phyloP scores from a whole-genome alignment of 345 rosid species.

The Aquilaria yunnanensis region DNA sequence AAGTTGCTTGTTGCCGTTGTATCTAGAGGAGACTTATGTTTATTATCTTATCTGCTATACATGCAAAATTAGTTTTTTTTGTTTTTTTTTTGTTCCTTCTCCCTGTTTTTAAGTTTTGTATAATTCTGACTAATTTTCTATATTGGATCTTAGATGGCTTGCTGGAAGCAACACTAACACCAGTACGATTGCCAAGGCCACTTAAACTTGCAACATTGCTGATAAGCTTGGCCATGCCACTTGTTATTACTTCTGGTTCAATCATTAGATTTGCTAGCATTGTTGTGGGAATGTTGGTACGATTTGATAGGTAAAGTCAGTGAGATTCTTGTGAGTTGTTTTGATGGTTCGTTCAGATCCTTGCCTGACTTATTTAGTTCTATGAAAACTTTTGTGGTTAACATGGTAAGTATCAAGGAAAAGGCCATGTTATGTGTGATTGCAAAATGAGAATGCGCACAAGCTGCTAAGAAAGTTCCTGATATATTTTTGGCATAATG shows the following conservation, averaged over 20 bases:
- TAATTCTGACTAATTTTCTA: constrained; percentile 9
- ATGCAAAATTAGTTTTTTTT: too few species aligned
- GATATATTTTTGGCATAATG: too few species aligned
- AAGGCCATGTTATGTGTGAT: too few species aligned
- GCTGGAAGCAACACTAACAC: constrained; percentile 91
- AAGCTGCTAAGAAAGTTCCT: too few species aligned
- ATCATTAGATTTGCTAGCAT: constrained; percentile 49
- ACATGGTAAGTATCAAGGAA: too few species aligned
- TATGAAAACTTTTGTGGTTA: too few species aligned
- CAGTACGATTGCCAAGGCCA: constrained; percentile 73
- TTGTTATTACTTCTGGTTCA: constrained; percentile 64
- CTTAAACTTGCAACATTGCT: constrained; percentile 88
- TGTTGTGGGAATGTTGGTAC: constrained; percentile 54
- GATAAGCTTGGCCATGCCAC: constrained; percentile 61
- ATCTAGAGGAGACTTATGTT: too few species aligned
- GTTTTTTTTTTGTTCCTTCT: too few species aligned
- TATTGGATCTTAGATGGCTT: constrained; percentile 57
- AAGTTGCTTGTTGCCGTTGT: too few species aligned
- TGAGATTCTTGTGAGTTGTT: neutral
- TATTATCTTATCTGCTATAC: too few species aligned
- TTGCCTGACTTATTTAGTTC: neutral
- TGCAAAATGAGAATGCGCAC: too few species aligned
- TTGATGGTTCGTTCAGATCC: neutral
- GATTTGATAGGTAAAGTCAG: constrained; percentile 64
- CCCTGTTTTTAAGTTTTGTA: too few species aligned